Percentiles rank a stretch among this genome's conserved stretches.
Conservation (phyloP, 2,329 filamentous ascomycete species). For the Akanthomyces muscarius region DNA sequence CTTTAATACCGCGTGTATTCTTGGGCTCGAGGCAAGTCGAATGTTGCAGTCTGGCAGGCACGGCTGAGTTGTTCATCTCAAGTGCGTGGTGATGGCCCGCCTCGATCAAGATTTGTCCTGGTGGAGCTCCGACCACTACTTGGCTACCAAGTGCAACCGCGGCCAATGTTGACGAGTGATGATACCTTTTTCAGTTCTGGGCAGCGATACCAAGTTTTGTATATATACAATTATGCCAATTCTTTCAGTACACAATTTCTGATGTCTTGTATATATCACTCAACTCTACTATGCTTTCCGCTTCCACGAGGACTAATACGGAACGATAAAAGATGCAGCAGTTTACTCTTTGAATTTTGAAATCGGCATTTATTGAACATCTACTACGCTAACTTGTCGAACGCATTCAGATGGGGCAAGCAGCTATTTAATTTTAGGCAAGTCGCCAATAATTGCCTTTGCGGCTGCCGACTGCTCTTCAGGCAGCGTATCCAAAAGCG, state of each 20-base stretch:
- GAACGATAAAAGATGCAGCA: no score
- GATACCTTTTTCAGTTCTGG: no score
- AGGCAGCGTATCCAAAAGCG: background rate
- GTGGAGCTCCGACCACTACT: background rate
- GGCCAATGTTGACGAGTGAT: no score
- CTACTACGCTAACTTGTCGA: no score
- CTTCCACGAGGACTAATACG: background rate
- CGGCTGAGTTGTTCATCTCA: background rate
- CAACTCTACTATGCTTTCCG: no score
- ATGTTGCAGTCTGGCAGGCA: background rate
- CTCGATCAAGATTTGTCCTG: background rate
- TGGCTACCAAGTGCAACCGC: background rate
- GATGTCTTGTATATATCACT: no score
- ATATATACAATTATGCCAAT: no score
- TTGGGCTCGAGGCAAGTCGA: background rate
- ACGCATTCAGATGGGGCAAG: background rate
- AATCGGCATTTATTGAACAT: no score
- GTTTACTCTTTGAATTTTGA: no score
- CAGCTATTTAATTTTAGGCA: background rate
- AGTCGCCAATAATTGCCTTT: constrained; percentile 2
- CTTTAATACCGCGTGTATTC: no score
- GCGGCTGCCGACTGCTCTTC: background rate
- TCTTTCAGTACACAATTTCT: no score
- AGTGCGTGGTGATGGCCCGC: background rate
- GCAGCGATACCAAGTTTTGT: no score